Percentiles rank a stretch among this genome's conserved stretches.
These are phyloP conservation scores for Neonectria sp. DNA, from an alignment of 2,329 filamentous ascomycete genomes.

Conservation along the genomic window DNA sequence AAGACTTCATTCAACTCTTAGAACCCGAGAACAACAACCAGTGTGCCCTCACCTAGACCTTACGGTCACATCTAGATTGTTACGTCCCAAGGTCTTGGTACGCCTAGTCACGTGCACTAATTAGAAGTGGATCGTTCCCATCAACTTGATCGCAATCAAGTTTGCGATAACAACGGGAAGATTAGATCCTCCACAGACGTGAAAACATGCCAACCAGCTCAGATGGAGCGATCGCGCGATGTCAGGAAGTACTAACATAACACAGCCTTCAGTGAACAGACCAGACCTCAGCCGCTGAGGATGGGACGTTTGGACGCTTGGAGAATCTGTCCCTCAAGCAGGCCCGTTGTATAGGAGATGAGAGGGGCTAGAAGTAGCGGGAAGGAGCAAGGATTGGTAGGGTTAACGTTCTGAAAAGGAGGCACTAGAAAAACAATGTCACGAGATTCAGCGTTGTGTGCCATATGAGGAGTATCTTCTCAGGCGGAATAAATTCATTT, in stretches of 20 bases:
- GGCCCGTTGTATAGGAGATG: constrained; percentile 15
- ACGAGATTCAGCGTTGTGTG: background rate
- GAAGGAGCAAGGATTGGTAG: background rate
- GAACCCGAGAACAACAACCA: no score
- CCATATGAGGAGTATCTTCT: background rate
- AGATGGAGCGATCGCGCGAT: background rate
- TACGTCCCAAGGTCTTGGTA: no score
- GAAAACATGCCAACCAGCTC: no score
- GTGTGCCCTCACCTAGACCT: no score
- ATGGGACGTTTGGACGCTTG: constrained; percentile 24
- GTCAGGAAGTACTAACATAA: background rate
- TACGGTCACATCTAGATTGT: no score
- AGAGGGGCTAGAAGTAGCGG: constrained; percentile 2
- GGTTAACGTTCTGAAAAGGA: background rate
- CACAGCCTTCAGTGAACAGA: background rate
- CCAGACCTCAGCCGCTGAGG: constrained; percentile 17
- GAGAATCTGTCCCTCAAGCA: constrained; percentile 27
- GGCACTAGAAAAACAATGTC: background rate
- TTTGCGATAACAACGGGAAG: background rate
- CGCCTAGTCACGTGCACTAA: no score
- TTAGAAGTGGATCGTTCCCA: no score
- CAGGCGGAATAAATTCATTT: background rate
- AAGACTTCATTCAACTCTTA: no score
- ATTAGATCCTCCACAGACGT: constrained; percentile 1
- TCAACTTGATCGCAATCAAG: no score